Conservation (phyloP, 192 early-diverging fungal genomes). For the Haplosporangium gracile region DNA sequence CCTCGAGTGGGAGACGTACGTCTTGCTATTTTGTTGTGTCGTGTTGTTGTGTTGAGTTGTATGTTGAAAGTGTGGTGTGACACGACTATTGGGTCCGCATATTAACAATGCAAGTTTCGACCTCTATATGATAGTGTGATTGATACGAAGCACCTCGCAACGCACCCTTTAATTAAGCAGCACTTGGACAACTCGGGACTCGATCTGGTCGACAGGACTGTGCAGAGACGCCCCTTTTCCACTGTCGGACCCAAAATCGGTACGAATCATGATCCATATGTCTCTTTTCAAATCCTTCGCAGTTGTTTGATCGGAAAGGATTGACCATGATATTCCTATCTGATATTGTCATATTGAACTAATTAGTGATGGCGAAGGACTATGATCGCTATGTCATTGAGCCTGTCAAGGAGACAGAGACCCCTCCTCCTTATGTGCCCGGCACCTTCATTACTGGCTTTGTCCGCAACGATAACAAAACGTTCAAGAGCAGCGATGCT, state of each 20-base stretch:
- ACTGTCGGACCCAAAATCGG: constrained; percentile 65
- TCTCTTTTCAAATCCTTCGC: too few relatives aligned
- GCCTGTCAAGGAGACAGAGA: constrained; percentile 21
- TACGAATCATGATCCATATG: constrained; percentile 20
- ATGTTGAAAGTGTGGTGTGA: not conserved
- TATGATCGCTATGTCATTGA: constrained; percentile 60
- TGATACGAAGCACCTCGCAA: constrained; percentile 85
- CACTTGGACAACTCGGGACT: constrained; percentile 56
- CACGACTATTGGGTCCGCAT: not conserved
- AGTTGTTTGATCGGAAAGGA: too few relatives aligned
- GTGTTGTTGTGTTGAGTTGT: not conserved
- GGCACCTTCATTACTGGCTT: not conserved
- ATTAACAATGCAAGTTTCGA: not conserved
- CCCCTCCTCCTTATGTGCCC: not conserved
- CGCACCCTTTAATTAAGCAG: constrained; percentile 47
- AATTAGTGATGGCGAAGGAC: constrained; percentile 62
- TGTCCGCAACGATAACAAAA: not conserved
- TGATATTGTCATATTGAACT: not conserved
- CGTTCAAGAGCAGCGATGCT: not conserved
- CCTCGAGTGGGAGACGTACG: constrained; percentile 73
- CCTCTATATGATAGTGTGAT: constrained; percentile 64
- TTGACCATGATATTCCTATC: not conserved
- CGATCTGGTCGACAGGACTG: constrained; percentile 55
- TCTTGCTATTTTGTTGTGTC: not conserved
- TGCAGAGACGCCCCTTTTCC: constrained; percentile 58